A percentile compares a stretch with the other conserved stretches of the same genome.
These are phyloP conservation scores for Trametes pubescens DNA, from an alignment of 1,284 basidiomycete genomes.

Conservation along the genomic window DNA sequence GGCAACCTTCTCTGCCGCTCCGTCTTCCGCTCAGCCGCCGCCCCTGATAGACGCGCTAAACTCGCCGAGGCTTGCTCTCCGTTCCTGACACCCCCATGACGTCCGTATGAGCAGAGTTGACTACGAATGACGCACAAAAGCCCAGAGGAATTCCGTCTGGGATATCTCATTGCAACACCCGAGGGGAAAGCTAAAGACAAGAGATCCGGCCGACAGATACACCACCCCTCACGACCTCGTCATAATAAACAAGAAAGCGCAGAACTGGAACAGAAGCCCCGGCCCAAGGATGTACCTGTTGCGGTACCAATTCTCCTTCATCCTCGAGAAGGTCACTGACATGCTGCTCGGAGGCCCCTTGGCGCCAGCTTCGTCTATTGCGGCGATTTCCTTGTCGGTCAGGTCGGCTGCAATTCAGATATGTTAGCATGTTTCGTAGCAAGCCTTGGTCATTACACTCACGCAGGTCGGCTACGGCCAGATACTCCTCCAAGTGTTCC, in stretches of 20 bases:
- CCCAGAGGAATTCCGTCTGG: not conserved
- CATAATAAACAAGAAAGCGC: not conserved
- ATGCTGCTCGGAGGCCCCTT: conserved; percentile 37
- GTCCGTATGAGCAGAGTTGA: not conserved
- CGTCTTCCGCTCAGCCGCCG: conserved; percentile 5
- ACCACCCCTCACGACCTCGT: not conserved
- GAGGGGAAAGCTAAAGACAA: not conserved
- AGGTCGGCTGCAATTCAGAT: conserved; percentile 41
- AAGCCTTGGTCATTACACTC: conserved; percentile 27
- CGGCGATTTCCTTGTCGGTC: conserved; percentile 59
- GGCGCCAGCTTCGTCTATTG: conserved; percentile 65
- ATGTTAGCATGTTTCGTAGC: not conserved
- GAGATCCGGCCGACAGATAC: too few relatives aligned
- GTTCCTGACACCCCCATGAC: conserved; percentile 1
- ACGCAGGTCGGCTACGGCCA: conserved; percentile 70
- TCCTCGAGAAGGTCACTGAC: not conserved
- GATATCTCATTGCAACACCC: not conserved
- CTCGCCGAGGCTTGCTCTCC: conserved; percentile 4
- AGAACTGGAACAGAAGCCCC: conserved; percentile 10
- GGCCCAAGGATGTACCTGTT: conserved; percentile 11
- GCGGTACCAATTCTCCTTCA: conserved; percentile 11
- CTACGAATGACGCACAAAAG: not conserved
- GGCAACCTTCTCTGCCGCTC: not conserved
- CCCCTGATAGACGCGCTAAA: conserved; percentile 18
- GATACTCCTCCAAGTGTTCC: conserved; percentile 70